Base-by-base conservation (phyloP, 2,329 filamentous ascomycete species). In the Elsinoe arachidis region DNA sequence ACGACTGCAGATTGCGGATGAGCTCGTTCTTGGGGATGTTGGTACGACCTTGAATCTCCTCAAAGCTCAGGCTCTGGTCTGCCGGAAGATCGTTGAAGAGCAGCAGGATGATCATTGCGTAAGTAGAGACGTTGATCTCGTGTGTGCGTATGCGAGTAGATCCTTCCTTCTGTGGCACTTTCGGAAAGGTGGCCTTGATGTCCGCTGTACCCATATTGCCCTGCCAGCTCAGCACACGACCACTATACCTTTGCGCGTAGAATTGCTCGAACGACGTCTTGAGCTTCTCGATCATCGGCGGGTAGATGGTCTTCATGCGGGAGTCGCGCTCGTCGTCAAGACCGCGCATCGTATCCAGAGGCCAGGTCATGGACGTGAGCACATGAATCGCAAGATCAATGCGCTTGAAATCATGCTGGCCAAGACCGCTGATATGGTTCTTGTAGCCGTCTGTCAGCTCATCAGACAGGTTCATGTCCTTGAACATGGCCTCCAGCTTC, bases 401-500 rank as follows among this genome's bases (percentile, higher is more conserved):
- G 30, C 80, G 82, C 67, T 80, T 83, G 2, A 78, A 74, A 58
- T 84, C 78, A 1, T 73, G 72, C 54, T 80, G 78, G n/a, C 74
- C 79, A 14, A 73, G 79, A 66, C 69, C 83, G 70, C 69, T 80
- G 70, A 84, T 83, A 61, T 92, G 82, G 14, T 81, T 79, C 62
- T 85, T 86, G 74, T 95, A 97, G 57, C 81, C 83, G 11, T 83
- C 74, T 0, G 88, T 90, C 23, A 96, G 79, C 62, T 96, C 92
- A 56, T 86, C 84, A 0, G 91, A 96, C 11, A 91, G 84, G 14
- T 86, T 83, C 82, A 97, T 91, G 67, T 99, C 93, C 72, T 90
- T 91, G 76, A 99, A 96, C 90, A 99, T 97, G 62, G 90, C 88
- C 68, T 99, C 93, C 44, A 99, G 83, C 69, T 95, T 95, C 66